Base-by-base conservation (phyloP, 1,284 basidiomycete species). In the Ceratobasidium sp. region DNA sequence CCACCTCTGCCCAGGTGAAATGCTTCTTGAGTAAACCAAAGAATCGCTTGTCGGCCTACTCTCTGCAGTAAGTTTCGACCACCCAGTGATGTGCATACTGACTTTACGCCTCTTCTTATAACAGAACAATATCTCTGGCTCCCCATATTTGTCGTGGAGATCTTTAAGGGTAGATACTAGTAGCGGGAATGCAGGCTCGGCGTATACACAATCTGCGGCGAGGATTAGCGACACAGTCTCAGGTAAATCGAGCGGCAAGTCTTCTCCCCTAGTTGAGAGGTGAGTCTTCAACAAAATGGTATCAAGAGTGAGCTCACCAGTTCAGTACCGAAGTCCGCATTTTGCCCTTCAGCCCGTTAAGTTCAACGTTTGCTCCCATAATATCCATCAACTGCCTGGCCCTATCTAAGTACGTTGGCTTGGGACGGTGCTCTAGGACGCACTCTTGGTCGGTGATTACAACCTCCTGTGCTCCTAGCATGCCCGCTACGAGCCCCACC, bases 71-170 rank as follows among this genome's bases (percentile, higher is more conserved):
- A 15, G 42, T 40, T 54, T 54, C 2, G 28, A 56, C 23, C 20
- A 28, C 59, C 20, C 28, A 20, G 28, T 28, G 23, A 46, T 42
- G n/a, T 40, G 20, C 42, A 38, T 44, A 38, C 62, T 52, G 65
- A 93, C 95, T 90, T 96, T 97, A 84, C 96, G 89, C 66, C 96
- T 89, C 83, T 97, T 97, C 86, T 97, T 96, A 86, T 96, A 97
- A 84, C 95, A 97, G 84, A 98, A 97, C 33, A 96, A 84, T 77
- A 96, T 89, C 79, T 95, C 92, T 6, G 92, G 91, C 28, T 85
- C 84, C 70, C 84, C 87, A 1, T 83, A 84, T 2, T 82, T 76
- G 0, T 83, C 85, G 9, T 87, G 83, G 23, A 98, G 89, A 57
- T 92, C 90, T 48, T 86, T 88, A 68, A 98, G 87, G 0, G 96